Base-by-base conservation (phyloP, 345 rosid species). In the Citrus sp. region DNA sequence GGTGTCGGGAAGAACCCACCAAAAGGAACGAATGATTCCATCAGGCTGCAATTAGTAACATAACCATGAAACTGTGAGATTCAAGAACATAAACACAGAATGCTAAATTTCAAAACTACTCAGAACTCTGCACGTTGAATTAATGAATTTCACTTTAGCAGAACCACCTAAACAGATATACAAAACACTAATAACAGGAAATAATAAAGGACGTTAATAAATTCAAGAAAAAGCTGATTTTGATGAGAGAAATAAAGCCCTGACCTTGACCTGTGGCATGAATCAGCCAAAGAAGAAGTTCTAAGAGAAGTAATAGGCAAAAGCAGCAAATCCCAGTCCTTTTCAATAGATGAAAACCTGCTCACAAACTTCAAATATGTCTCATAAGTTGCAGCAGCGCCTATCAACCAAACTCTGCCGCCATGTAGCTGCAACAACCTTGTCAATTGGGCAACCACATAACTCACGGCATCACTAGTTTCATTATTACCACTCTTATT, bases 1-100 rank as follows among this genome's bases (percentile, higher is more conserved):
- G 91, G 87, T 9, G 90, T 83, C 73, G 97, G 83, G 82, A 94
- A 94, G 83, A 92, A 90, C 54, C 98, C 97, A 34, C 90, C 98
- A 78, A 94, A 91, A 56, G 98, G 98, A 81, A 94, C 92, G 84
- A 94, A 94, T 18, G 98, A 94, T 70, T 89, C 98, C 97, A 94
- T 89, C 89, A 94, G 89, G 85, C 98, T 94, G 94, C 66, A 82
- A 69, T 60, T 51, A 69, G 54, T 61, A 25, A 66, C 25, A 63
- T 61, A 51, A 65, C 67, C 40, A 58, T n/a, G 21, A 38, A 69
- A 72, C 58, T 16, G 58, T 79, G 62, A 81, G 84, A 70, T n/a
- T 69, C 34, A 75, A 30, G 13, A 28, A 42, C 5, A 76, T 12
- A 16, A 28, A 65, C 14, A 67, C 5, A 24, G 16, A 51, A 54